Evolutionary conservation across 352 stramenopile species (phyloP).

Genomic region (Blastocystis sp.): DNA sequence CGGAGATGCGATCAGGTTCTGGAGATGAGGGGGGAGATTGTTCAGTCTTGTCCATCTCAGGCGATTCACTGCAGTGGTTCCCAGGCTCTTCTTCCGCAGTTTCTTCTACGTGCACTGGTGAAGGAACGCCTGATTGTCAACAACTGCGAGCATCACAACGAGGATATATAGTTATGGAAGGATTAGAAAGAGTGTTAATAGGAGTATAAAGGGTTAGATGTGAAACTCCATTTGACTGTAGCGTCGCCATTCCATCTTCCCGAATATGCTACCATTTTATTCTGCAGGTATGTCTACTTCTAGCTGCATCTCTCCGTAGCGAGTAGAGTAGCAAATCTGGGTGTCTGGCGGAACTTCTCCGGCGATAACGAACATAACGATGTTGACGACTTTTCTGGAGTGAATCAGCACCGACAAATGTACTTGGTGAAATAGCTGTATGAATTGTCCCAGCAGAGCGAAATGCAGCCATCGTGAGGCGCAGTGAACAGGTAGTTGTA

Average conservation of each 20-base stretch:
- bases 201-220: neutral
- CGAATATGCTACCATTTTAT: neutral
- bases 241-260: conserved; percentile 4
- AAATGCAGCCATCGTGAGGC: neutral
- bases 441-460: conserved; percentile 45
- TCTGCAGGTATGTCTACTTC: neutral
- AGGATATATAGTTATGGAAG: neutral
- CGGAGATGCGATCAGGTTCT: neutral
- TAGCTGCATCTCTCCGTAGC: neutral
- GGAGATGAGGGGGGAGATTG: neutral
- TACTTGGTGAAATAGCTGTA: conserved; percentile 60
- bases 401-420: neutral
- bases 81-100: neutral
- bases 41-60: neutral
- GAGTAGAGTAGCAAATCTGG: neutral
- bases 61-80: no score
- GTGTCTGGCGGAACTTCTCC: neutral
- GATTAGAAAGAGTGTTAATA: neutral
- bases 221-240: neutral
- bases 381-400: conserved; percentile 43
- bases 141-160: neutral
- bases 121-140: neutral
- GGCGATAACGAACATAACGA: conserved; percentile 14
- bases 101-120: neutral
- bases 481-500: conserved; percentile 29